These are phyloP conservation scores for Lepidium aucheri DNA, from an alignment of 345 rosid genomes.

Conservation along the genomic window DNA sequence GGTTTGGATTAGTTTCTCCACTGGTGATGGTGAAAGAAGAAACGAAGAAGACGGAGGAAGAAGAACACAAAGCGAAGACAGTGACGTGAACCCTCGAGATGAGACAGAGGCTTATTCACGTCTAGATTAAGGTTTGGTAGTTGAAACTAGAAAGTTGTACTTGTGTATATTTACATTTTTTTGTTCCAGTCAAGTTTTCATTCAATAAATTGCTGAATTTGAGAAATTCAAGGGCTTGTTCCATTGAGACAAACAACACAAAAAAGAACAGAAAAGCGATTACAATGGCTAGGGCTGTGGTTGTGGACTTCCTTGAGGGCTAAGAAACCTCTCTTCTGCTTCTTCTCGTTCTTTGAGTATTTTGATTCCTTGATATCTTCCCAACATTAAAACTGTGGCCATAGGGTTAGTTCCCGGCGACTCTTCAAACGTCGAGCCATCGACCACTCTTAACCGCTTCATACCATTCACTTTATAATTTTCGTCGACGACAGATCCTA, in stretches of 20 bases:
- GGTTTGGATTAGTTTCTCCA: slow-evolving; percentile 17
- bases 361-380: slow-evolving; percentile 67
- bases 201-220: not conserved
- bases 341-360: slow-evolving; percentile 34
- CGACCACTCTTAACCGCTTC: slow-evolving; percentile 49
- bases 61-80: not conserved
- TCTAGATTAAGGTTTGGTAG: not conserved
- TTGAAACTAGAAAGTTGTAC: not conserved
- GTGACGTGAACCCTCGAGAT: not conserved
- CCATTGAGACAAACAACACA: not conserved
- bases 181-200: not conserved
- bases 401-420: slow-evolving; percentile 86
- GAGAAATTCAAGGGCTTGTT: not conserved
- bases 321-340: not conserved
- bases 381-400: slow-evolving; percentile 70
- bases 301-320: slow-evolving; percentile 19
- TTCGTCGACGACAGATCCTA: slow-evolving; percentile 53
- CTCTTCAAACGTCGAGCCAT: slow-evolving; percentile 62
- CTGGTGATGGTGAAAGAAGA: not conserved
- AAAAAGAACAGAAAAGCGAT: not conserved
- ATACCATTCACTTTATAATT: slow-evolving; percentile 49
- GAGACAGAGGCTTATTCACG: slow-evolving; percentile 3
- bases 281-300: slow-evolving; percentile 6
- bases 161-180: not conserved
- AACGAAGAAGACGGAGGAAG: not conserved